A percentile compares a stretch with the other conserved stretches of the same genome.
These are phyloP conservation scores for Xylariaceae sp. DNA, from an alignment of 2,329 filamentous ascomycete genomes.

Conservation along the genomic window DNA sequence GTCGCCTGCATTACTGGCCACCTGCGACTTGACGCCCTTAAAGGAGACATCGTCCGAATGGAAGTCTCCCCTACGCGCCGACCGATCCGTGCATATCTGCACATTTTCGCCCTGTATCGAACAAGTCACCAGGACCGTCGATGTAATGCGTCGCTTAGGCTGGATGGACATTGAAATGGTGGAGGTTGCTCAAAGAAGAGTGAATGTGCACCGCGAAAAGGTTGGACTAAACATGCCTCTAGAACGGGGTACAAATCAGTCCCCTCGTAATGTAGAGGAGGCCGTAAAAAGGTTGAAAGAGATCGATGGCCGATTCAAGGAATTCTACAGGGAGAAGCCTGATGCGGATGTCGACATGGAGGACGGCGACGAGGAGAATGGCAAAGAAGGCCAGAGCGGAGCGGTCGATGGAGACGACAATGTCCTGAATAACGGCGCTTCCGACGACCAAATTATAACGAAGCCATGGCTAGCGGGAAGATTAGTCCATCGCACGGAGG, in stretches of 20 bases:
- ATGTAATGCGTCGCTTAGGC: slow-evolving; percentile 69
- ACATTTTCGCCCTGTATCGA: slow-evolving; percentile 97
- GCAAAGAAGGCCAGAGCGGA: slow-evolving; percentile 27
- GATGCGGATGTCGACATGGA: slow-evolving; percentile 38
- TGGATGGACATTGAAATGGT: slow-evolving; percentile 95
- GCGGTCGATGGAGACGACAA: slow-evolving; percentile 30
- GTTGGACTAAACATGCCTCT: slow-evolving; percentile 60
- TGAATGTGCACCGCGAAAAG: slow-evolving; percentile 78
- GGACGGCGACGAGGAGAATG: slow-evolving; percentile 31
- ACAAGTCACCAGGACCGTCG: slow-evolving; percentile 83
- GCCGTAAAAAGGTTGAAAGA: slow-evolving; percentile 67
- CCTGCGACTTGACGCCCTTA: slow-evolving; percentile 17
- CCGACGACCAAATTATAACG: slow-evolving; percentile 23
- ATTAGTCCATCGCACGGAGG: slow-evolving; percentile 73
- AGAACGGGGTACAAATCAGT: slow-evolving; percentile 66
- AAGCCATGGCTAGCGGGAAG: slow-evolving; percentile 71
- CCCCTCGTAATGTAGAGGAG: slow-evolving; percentile 71
- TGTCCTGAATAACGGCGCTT: slow-evolving; percentile 21
- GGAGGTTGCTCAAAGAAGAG: slow-evolving; percentile 71
- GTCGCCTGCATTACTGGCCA: slow-evolving; percentile 25
- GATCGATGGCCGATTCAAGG: slow-evolving; percentile 64
- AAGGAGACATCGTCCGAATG: slow-evolving; percentile 34
- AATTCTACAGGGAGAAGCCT: slow-evolving; percentile 48
- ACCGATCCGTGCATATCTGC: slow-evolving; percentile 72
- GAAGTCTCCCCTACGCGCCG: slow-evolving; percentile 63